Evolutionary conservation across 2,329 filamentous ascomycete genomes (phyloP), one percentile per base, ranked within the genome.

Genomic region (Dryadomyces quercus-mongolicae): DNA sequence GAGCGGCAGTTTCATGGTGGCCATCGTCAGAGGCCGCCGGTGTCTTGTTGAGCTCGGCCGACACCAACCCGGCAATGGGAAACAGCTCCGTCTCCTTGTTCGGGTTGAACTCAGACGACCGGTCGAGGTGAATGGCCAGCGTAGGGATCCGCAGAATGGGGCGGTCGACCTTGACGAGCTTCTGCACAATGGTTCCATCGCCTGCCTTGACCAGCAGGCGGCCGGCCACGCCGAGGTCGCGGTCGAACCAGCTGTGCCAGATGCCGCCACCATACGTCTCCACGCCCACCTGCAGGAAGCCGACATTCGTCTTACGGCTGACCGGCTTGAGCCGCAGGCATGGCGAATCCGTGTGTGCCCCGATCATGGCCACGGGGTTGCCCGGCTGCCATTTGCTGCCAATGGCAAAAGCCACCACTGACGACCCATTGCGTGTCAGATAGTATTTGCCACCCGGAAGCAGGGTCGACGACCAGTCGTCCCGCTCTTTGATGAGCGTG

Each of bases 221-320:
- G 9, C 93, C 93, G 36, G 93, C 93, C 53, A 97, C 82, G 62
- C 88, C 86, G 58, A 98, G 74, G 67, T 98, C 93, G 51, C 93
- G 84, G 68, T 98, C 93, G 66, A 98, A 98, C 93, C 86, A 98
- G 49, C 88, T 95, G 70, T 96, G 91, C 92, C 92, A 97, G 64
- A 97, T 84, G 54, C 93, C 93, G 58, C 93, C 93, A 53, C 93
- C 93, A 65, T 98, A 98, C 1, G 89, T 92, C 75, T 98, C 93
- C 52, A 96, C 92, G 53, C 91, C 93, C 55, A 98, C 84, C 71
- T 98, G 93, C 59, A 96, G 71, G 69, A 93, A 98, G 13, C 92
- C 92, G 60, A 87, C 86, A 54, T 80, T 83, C 64, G 81, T 79
- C 72, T 92, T 93, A 72, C 92, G 95, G 65, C 88, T 95, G 45